These are phyloP conservation scores for Aspergillus latus DNA, from an alignment of 2,329 filamentous ascomycete species.

Conservation along the genomic window DNA sequence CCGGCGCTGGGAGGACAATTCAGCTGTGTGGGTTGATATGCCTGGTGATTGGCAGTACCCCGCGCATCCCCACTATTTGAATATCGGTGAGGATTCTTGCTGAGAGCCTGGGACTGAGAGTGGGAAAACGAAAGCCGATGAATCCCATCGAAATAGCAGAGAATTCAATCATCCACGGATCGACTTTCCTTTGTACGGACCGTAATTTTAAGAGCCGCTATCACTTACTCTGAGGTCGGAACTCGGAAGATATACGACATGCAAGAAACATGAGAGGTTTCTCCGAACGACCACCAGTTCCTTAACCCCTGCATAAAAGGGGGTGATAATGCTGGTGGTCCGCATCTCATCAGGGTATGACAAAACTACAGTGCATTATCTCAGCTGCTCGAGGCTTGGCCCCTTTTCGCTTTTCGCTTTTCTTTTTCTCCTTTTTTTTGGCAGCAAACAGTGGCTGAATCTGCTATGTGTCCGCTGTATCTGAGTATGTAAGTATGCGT, in stretches of 20 bases:
- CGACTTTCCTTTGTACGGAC: too few species aligned
- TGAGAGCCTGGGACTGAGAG: background rate
- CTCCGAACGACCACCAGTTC: background rate
- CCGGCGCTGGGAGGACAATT: background rate
- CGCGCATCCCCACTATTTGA: slow-evolving; percentile 23
- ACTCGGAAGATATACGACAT: background rate
- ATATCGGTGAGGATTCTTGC: slow-evolving; percentile 25
- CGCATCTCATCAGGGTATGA: background rate
- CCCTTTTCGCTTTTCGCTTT: background rate
- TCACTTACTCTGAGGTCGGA: background rate
- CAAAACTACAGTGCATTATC: background rate
- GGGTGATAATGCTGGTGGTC: background rate
- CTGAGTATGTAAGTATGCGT: too few species aligned
- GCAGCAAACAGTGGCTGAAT: background rate
- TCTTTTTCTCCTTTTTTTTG: background rate
- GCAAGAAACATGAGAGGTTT: background rate
- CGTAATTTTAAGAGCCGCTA: background rate
- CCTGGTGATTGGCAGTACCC: slow-evolving; percentile 32
- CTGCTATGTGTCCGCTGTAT: background rate
- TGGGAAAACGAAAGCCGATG: background rate
- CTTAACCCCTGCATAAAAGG: background rate
- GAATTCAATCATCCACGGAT: too few species aligned
- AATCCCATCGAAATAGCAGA: background rate
- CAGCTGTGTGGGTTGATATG: slow-evolving; percentile 16
- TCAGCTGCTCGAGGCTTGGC: background rate